Evolutionary conservation across 2,329 filamentous ascomycete genomes (phyloP), one percentile per base, ranked within the genome.

Genomic region (Samsoniella hepiali): DNA sequence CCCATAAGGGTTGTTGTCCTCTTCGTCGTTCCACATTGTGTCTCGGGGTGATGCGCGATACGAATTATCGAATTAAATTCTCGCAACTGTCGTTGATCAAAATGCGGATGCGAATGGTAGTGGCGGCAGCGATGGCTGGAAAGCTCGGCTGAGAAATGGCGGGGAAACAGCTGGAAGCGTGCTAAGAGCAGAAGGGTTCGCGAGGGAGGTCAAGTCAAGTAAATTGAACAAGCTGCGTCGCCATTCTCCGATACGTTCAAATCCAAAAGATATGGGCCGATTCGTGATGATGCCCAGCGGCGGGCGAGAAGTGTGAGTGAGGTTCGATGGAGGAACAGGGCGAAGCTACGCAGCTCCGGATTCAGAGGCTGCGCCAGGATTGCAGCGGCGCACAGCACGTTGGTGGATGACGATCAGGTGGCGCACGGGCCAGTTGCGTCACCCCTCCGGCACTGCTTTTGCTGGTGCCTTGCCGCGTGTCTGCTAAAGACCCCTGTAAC

Each of bases 1-100:
- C 68, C 93, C 93, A 73, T 98, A 97, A 5, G 94, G 94, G 76
- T 98, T 98, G 79, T 98, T 98, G 74, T 98, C 92, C 44, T 98
- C 94, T 49, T 63, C 60, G 82, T 98, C 93, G 84, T 97, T 96
- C 94, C 94, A 98, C 94, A 98, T 98, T 61, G 51, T 70, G 71
- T 32, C 42, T 27, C 58, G 63, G 53, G 57, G 62, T 45, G 63
- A 34, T 44, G 49, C 27, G 36, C 22, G 31, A 27, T 55, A 62
- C 62, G 64, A 66, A 58, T 56, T 60, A 66, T 65, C 59, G 69
- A 70, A 67, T 64, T 68, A 15, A 10, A 22, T 9, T 32, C n/a
- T 44, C 4, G 29, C 13, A 27, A 42, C 9, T 49, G 2, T 60
- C 13, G 38, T 45, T 38, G 51, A 45, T 50, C 11, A 15, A 15